Percentiles rank a stretch among this genome's conserved stretches.
These are phyloP conservation scores for Sugiyamaella pinicola DNA, from an alignment of 1,139 yeast genomes.

Conservation along the genomic window DNA sequence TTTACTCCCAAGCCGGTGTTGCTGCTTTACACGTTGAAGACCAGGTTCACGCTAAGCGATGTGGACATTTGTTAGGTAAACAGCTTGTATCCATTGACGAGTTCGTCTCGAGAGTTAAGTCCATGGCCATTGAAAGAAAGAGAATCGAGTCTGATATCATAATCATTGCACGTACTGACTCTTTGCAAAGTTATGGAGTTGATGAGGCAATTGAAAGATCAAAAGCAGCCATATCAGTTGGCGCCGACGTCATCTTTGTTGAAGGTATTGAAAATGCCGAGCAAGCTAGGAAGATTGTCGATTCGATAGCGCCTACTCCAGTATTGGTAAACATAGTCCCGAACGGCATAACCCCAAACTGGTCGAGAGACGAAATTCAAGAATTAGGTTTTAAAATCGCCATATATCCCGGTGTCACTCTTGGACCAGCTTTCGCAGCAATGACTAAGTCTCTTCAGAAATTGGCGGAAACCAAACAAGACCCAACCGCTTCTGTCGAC, in stretches of 20 bases:
- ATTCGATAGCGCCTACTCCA: slow-evolving; percentile 20
- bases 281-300: slow-evolving; percentile 20
- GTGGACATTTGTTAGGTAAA: slow-evolving; percentile 26
- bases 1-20: slow-evolving; percentile 23
- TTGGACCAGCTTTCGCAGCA: slow-evolving; percentile 19
- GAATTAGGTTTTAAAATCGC: slow-evolving; percentile 24
- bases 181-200: slow-evolving; percentile 22
- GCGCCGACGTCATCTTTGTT: slow-evolving; percentile 25
- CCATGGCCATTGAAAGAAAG: slow-evolving; percentile 25
- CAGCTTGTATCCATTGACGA: slow-evolving; percentile 23
- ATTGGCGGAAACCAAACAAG: slow-evolving; percentile 10
- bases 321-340: slow-evolving; percentile 23
- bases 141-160: slow-evolving; percentile 21
- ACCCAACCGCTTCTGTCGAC: not conserved
- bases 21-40: slow-evolving; percentile 26
- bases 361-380: slow-evolving; percentile 18
- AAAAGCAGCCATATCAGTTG: slow-evolving; percentile 18
- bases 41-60: slow-evolving; percentile 23
- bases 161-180: slow-evolving; percentile 24
- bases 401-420: slow-evolving; percentile 21
- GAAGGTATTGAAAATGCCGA: slow-evolving; percentile 22
- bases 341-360: slow-evolving; percentile 23
- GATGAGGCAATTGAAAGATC: slow-evolving; percentile 23
- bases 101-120: slow-evolving; percentile 19
- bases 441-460: slow-evolving; percentile 14